Conservation (phyloP, 2,329 filamentous ascomycete genomes). For the Hypoxylon sp. region DNA sequence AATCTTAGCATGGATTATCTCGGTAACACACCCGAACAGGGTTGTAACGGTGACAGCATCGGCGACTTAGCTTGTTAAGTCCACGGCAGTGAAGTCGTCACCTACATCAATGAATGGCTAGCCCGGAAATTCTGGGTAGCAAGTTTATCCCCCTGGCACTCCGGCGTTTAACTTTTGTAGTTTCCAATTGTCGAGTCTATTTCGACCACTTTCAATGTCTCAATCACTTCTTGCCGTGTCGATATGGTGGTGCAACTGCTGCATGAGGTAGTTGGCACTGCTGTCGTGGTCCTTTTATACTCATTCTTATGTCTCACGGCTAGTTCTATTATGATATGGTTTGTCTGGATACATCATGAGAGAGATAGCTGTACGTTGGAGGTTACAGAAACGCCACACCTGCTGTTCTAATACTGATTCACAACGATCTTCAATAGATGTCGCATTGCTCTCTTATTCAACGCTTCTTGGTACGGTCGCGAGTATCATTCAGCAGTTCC, state of each 20-base stretch:
- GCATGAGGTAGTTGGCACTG: constrained; percentile 53
- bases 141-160: constrained; percentile 30
- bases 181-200: constrained; percentile 18
- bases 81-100: constrained; percentile 31
- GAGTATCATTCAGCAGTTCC: constrained; percentile 61
- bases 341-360: constrained; percentile 59
- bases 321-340: constrained; percentile 55
- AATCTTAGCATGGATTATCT: constrained; percentile 40
- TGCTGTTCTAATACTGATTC: constrained; percentile 7
- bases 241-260: constrained; percentile 58
- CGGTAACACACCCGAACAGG: constrained; percentile 39
- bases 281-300: constrained; percentile 56
- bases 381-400: background rate
- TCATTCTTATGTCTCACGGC: constrained; percentile 55
- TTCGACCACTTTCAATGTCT: constrained; percentile 40
- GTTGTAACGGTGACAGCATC: constrained; percentile 39
- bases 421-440: constrained; percentile 53
- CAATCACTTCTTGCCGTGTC: constrained; percentile 35
- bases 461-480: constrained; percentile 56
- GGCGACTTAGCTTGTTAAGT: constrained; percentile 33
- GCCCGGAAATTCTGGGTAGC: constrained; percentile 21
- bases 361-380: constrained; percentile 59
- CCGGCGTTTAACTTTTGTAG: constrained; percentile 5
- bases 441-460: constrained; percentile 58
- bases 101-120: constrained; percentile 20